A percentile compares a stretch with the other conserved stretches of the same genome.
These are phyloP conservation scores for Pistacia vera DNA, from an alignment of 345 rosid species.

Conservation along the genomic window DNA sequence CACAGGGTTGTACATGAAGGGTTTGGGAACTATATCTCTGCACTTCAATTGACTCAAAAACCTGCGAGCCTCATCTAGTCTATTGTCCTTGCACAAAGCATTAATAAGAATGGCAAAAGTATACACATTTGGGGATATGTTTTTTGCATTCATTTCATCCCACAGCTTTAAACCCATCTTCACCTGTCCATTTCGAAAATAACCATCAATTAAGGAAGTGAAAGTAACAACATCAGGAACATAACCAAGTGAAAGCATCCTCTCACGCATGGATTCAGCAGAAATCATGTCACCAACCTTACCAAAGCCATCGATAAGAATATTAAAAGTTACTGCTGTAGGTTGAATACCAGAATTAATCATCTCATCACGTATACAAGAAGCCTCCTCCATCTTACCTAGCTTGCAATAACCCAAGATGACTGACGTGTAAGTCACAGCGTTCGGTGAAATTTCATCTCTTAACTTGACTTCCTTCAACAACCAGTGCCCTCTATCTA, in stretches of 20 bases:
- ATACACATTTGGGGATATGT: conserved; percentile 64
- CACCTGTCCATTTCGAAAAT: conserved; percentile 75
- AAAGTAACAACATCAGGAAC: conserved; percentile 72
- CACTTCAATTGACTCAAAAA: conserved; percentile 58
- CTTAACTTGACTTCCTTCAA: conserved; percentile 47
- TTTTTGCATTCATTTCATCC: conserved; percentile 60
- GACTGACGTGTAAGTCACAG: conserved; percentile 71
- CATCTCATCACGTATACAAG: conserved; percentile 62
- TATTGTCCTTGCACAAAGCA: conserved; percentile 77
- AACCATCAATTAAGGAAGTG: conserved; percentile 84
- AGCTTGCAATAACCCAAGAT: conserved; percentile 77
- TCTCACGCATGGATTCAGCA: conserved; percentile 47
- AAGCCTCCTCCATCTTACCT: conserved; percentile 69
- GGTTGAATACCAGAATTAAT: conserved; percentile 48
- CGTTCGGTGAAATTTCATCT: conserved; percentile 47
- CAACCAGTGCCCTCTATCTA: conserved; percentile 53
- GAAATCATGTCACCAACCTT: conserved; percentile 62
- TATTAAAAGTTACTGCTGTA: conserved; percentile 67
- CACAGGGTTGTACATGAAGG: conserved; percentile 89
- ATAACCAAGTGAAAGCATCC: conserved; percentile 58
- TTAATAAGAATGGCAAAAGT: conserved; percentile 69
- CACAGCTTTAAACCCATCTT: conserved; percentile 62
- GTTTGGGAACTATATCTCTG: conserved; percentile 47
- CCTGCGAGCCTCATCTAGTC: conserved; percentile 69
- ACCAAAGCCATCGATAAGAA: conserved; percentile 79